Conservation (phyloP, 176 grass and related monocot species). For the Triticum aestivum region DNA sequence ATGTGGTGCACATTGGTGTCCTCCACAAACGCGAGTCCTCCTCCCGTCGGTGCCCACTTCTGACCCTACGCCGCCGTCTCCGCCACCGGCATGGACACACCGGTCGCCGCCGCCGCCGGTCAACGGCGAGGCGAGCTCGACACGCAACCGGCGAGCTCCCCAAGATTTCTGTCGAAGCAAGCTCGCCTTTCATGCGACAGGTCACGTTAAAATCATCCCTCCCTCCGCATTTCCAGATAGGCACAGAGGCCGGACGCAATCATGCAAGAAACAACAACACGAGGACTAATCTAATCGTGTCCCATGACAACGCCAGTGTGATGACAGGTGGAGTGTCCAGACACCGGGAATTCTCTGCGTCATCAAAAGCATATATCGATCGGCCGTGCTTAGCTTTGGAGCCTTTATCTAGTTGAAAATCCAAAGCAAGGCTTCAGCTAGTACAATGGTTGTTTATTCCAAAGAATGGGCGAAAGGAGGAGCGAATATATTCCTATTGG, state of each 20-base stretch:
- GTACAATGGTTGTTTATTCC: too few relatives aligned
- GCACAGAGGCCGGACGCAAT: neutral
- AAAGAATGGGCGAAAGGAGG: neutral
- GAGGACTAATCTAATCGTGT: neutral
- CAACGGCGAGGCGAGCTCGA: neutral
- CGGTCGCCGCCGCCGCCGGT: neutral
- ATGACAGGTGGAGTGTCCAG: neutral
- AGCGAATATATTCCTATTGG: slow-evolving; percentile 18
- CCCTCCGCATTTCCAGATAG: neutral
- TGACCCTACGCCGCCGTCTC: neutral
- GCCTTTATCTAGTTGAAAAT: neutral
- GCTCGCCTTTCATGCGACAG: neutral
- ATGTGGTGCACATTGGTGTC: too few relatives aligned
- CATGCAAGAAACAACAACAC: neutral
- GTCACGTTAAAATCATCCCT: neutral
- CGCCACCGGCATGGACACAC: neutral
- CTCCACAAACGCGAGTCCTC: too few relatives aligned
- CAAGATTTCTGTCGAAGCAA: neutral
- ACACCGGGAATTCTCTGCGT: neutral
- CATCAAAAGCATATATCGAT: neutral
- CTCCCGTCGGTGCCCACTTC: neutral
- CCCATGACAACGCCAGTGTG: neutral
- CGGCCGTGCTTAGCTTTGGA: neutral
- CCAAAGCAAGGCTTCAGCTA: too few relatives aligned
- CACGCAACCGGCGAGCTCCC: neutral